These are phyloP conservation scores for Infundibulicybe gibba DNA, from an alignment of 768 basidiomycete genomes.

Conservation along the genomic window DNA sequence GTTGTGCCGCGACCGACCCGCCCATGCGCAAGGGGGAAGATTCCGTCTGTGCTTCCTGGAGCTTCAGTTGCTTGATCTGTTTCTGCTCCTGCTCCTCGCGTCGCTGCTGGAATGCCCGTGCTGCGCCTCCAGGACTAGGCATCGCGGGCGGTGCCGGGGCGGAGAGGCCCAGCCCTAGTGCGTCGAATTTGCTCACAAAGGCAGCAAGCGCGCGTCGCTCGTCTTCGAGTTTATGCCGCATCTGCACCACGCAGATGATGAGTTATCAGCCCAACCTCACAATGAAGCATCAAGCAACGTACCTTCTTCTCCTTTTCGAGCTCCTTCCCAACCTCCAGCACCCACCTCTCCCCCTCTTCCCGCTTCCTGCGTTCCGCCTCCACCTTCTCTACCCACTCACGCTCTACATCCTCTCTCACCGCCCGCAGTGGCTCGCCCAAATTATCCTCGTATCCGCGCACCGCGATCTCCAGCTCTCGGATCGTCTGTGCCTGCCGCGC, in stretches of 20 bases:
- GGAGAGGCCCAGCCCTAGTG: constrained; percentile 51
- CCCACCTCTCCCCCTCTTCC: constrained; percentile 75
- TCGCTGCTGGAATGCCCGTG: constrained; percentile 45
- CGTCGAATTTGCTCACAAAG: constrained; percentile 82
- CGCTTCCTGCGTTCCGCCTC: constrained; percentile 53
- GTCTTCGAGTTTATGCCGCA: constrained; percentile 63
- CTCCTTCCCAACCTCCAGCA: constrained; percentile 67
- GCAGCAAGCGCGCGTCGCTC: constrained; percentile 75
- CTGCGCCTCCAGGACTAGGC: constrained; percentile 49
- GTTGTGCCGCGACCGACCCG: constrained; percentile 28
- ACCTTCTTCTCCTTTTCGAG: constrained; percentile 80
- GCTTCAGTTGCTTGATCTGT: not conserved
- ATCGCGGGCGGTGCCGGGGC: constrained; percentile 25
- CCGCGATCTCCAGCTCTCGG: constrained; percentile 67
- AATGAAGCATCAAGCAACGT: constrained; percentile 9
- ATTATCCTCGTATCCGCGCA: constrained; percentile 74
- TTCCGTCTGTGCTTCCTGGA: too few species aligned
- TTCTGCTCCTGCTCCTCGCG: constrained; percentile 27
- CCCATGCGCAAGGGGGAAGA: constrained; percentile 51
- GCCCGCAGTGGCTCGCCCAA: constrained; percentile 62
- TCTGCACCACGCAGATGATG: constrained; percentile 24
- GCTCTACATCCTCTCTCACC: constrained; percentile 72
- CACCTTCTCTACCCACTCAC: constrained; percentile 61
- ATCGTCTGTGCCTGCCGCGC: constrained; percentile 73
- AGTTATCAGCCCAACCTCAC: not conserved